Evolutionary conservation across 1,284 basidiomycete genomes (phyloP), one percentile per base, ranked within the genome.

Genomic region (Exobasidium rhododendri): DNA sequence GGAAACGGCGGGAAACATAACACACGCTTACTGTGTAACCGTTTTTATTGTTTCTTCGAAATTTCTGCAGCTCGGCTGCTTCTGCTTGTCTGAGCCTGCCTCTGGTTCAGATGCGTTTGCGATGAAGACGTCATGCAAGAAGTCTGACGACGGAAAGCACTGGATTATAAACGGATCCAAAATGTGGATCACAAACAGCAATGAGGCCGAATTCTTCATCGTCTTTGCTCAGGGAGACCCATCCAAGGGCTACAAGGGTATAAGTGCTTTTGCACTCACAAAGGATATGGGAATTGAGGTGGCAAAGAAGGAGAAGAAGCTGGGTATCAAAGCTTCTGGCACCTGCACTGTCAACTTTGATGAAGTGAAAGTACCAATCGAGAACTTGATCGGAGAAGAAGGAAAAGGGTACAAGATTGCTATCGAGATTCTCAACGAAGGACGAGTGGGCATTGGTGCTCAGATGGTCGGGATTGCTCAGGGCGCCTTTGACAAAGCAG

Each of bases 111-210:
- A 99, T 79, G 94, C 94, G 0, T 99, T 99, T 78, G 93, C 93
- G 0, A 84, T 99, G 58, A 92, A 96, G 81, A 94, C 96, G 1
- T 92, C 93, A 35, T 89, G 85, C 81, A 91, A 90, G 80, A 89
- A 92, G 65, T 88, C 88, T 24, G 86, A 88, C 75, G 82, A 90
- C 70, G 83, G 83, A 56, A 82, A 81, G 70, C 61, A 62, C 49
- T 97, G 89, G 85, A 83, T 92, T 31, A 81, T 97, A 65, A 94
- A 94, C 75, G 94, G 94, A 40, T 91, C 90, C 69, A 99, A 99
- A 85, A 94, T 97, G 93, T 98, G 94, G 94, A 98, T 99, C 75
- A 97, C 96, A 52, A 99, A 98, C 84, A 93, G 92, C 5, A 87
- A 88, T 66, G 94, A 99, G 81, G 96, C 96, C 4, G 93, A 93